A percentile compares a stretch with the other conserved stretches of the same genome.
phyloP scores from a whole-genome alignment of 2,329 filamentous ascomycete genomes.

The Furcasterigmium sp. region DNA sequence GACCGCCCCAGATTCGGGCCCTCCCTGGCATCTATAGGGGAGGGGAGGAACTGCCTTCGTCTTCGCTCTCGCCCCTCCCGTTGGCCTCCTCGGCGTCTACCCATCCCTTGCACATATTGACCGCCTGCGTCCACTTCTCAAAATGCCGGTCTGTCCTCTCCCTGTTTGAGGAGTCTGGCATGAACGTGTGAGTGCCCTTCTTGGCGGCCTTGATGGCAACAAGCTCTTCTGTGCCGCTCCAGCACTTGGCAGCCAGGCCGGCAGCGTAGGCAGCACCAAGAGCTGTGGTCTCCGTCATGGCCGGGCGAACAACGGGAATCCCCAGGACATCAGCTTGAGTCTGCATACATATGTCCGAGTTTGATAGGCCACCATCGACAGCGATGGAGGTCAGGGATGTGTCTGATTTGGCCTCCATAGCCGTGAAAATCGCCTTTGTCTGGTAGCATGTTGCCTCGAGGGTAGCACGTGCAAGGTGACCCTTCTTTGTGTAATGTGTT shows the following conservation, averaged over 20 bases:
- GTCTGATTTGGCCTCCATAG: slow-evolving; percentile 82
- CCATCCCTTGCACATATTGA: slow-evolving; percentile 55
- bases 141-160: slow-evolving; percentile 36
- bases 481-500: slow-evolving; percentile 77
- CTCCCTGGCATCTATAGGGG: not conserved
- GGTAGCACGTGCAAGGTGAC: slow-evolving; percentile 83
- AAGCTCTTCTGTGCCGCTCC: slow-evolving; percentile 53
- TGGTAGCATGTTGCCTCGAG: slow-evolving; percentile 91
- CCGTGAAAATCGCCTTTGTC: slow-evolving; percentile 84
- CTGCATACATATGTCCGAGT: slow-evolving; percentile 86
- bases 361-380: slow-evolving; percentile 86
- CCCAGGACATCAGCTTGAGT: slow-evolving; percentile 81
- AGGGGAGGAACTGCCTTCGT: not conserved
- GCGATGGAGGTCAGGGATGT: slow-evolving; percentile 70
- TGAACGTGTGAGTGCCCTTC: slow-evolving; percentile 64
- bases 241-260: slow-evolving; percentile 76
- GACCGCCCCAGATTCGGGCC: too few species aligned
- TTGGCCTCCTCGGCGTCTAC: slow-evolving; percentile 15
- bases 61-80: slow-evolving; percentile 1
- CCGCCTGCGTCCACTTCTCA: slow-evolving; percentile 50
- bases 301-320: slow-evolving; percentile 77
- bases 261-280: slow-evolving; percentile 86
- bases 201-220: slow-evolving; percentile 71
- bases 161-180: slow-evolving; percentile 52
- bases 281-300: slow-evolving; percentile 87